These are phyloP conservation scores for Groenewaldozyma sp. DNA, from an alignment of 1,139 yeast genomes.

Conservation along the genomic window DNA sequence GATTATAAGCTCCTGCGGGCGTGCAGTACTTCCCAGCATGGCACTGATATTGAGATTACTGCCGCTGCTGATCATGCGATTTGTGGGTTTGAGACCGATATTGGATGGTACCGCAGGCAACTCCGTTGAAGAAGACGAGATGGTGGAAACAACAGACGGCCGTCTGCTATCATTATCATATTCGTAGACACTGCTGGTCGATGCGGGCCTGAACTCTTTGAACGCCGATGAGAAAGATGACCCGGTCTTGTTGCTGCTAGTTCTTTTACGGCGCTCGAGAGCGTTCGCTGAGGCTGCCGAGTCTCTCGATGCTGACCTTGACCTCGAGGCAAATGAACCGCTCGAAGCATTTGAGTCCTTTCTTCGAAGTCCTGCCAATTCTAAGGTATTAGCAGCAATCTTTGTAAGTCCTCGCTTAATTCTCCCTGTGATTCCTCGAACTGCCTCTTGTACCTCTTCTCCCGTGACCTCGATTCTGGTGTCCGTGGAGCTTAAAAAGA, in stretches of 20 bases:
- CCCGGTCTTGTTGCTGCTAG: background rate
- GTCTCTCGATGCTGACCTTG: constrained; percentile 6
- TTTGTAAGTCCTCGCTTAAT: constrained; percentile 51
- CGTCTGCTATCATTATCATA: background rate
- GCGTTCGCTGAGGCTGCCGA: background rate
- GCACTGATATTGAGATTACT: constrained; percentile 19
- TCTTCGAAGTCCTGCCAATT: constrained; percentile 31
- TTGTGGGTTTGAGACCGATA: background rate
- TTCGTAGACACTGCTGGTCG: constrained; percentile 2
- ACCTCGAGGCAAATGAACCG: constrained; percentile 9
- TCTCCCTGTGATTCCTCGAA: constrained; percentile 65
- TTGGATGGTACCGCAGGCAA: too few species aligned
- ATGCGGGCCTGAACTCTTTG: background rate
- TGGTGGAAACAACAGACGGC: constrained; percentile 3
- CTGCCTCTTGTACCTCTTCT: constrained; percentile 68
- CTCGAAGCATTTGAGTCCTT: constrained; percentile 17
- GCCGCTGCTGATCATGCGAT: constrained; percentile 8
- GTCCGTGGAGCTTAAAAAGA: constrained; percentile 26
- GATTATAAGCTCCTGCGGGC: background rate
- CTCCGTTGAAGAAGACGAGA: constrained; percentile 5
- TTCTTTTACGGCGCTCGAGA: background rate
- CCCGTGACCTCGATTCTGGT: constrained; percentile 48
- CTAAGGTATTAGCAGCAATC: constrained; percentile 36
- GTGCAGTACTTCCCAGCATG: constrained; percentile 15
- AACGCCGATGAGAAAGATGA: background rate